Percentiles rank a stretch among this genome's conserved stretches.
Conservation (phyloP, 2,329 filamentous ascomycete genomes). For the Penicillium frequentans region DNA sequence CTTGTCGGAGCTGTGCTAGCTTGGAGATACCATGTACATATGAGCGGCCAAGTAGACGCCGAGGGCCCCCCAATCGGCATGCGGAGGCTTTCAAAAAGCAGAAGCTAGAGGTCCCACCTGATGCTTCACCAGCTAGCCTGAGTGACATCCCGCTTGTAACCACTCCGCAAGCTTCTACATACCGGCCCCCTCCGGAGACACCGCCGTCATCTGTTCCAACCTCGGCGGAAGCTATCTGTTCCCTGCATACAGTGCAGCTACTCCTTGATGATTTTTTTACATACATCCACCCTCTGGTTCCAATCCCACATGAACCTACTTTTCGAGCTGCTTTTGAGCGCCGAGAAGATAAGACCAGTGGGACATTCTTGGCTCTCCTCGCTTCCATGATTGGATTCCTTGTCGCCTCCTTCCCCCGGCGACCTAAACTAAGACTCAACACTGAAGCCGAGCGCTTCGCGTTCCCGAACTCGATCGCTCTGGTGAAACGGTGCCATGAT, state of each 20-base stretch:
- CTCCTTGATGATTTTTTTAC: slow-evolving; percentile 50
- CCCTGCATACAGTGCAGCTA: slow-evolving; percentile 39
- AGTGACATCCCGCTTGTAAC: slow-evolving; percentile 44
- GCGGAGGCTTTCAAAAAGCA: slow-evolving; percentile 67
- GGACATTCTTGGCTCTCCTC: slow-evolving; percentile 45
- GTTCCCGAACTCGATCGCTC: slow-evolving; percentile 44
- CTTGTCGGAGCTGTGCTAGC: slow-evolving; percentile 64
- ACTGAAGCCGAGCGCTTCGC: slow-evolving; percentile 37
- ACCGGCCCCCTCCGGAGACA: slow-evolving; percentile 26
- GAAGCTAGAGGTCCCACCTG: slow-evolving; percentile 44
- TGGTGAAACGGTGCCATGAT: slow-evolving; percentile 46
- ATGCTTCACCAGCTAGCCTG: slow-evolving; percentile 37
- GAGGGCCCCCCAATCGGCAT: slow-evolving; percentile 66
- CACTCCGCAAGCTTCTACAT: slow-evolving; percentile 28
- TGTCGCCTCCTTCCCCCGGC: slow-evolving; percentile 47
- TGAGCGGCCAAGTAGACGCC: slow-evolving; percentile 61
- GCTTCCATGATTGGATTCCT: slow-evolving; percentile 48
- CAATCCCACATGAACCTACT: slow-evolving; percentile 48
- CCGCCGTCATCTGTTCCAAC: slow-evolving; percentile 43
- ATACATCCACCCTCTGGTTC: slow-evolving; percentile 49
- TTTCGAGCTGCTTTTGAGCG: slow-evolving; percentile 46
- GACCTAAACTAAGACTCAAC: slow-evolving; percentile 42
- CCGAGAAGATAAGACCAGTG: slow-evolving; percentile 43
- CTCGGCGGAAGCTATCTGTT: slow-evolving; percentile 51
- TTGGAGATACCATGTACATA: slow-evolving; percentile 69